Evolutionary conservation across 495 filamentous ascomycete genomes (phyloP).

Genomic region (Hypoxylon lienhwacheense): DNA sequence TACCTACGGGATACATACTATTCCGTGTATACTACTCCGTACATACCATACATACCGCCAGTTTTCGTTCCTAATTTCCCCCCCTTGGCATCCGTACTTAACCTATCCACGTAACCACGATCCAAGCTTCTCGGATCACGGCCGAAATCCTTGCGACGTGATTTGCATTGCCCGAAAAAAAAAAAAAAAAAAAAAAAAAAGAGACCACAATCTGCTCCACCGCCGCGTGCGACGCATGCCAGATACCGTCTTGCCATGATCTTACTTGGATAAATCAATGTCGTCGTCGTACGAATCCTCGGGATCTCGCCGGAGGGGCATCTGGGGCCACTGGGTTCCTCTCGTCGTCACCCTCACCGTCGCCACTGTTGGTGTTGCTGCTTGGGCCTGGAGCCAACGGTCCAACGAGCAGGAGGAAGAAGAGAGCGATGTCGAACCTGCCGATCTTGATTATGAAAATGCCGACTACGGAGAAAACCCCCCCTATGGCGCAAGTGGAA

Average conservation of each 20-base stretch:
- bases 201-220: conserved; percentile 24
- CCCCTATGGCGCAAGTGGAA: conserved; percentile 50
- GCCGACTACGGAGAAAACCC: conserved; percentile 56
- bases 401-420: conserved; percentile 69
- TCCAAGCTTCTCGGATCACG: conserved; percentile 9
- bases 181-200: no score
- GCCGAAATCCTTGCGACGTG: conserved; percentile 19
- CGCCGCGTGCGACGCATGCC: conserved; percentile 27
- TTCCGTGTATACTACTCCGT: not conserved
- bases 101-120: conserved; percentile 8
- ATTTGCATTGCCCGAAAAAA: no score
- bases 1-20: not conserved
- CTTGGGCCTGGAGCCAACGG: conserved; percentile 92
- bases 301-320: conserved; percentile 65
- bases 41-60: not conserved
- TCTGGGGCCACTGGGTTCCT: conserved; percentile 82
- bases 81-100: no score
- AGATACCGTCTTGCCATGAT: conserved; percentile 35
- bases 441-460: conserved; percentile 54
- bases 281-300: conserved; percentile 73
- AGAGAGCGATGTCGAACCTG: conserved; percentile 41
- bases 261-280: conserved; percentile 63
- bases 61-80: not conserved
- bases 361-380: conserved; percentile 78
- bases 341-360: conserved; percentile 80